These are phyloP conservation scores for Fusarium domesticum DNA, from an alignment of 2,329 filamentous ascomycete genomes.

Conservation along the genomic window DNA sequence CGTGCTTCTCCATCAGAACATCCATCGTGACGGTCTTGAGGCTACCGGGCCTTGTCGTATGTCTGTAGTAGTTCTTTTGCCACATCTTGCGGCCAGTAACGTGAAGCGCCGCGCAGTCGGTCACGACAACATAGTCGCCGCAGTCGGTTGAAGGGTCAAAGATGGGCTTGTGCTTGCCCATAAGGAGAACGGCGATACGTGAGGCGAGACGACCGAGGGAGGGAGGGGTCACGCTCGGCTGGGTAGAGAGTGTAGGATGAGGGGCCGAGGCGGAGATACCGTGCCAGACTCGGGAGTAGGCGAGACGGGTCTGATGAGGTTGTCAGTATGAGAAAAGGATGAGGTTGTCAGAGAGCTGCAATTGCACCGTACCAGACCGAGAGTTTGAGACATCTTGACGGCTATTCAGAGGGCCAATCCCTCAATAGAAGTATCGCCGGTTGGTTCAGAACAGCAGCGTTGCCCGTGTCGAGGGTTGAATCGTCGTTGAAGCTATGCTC, in stretches of 20 bases:
- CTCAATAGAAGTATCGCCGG: slow-evolving; percentile 10
- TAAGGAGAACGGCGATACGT: slow-evolving; percentile 79
- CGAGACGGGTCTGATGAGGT: slow-evolving; percentile 73
- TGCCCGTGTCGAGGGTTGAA: slow-evolving; percentile 9
- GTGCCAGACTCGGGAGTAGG: slow-evolving; percentile 96
- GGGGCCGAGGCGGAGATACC: slow-evolving; percentile 69
- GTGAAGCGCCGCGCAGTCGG: slow-evolving; percentile 81
- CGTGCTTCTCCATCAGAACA: slow-evolving; percentile 87
- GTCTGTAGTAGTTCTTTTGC: slow-evolving; percentile 94
- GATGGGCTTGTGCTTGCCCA: slow-evolving; percentile 99
- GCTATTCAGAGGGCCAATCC: slow-evolving; percentile 16
- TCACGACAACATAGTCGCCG: slow-evolving; percentile 97
- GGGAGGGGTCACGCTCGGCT: slow-evolving; percentile 60
- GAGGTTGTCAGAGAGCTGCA: slow-evolving; percentile 5
- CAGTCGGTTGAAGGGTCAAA: slow-evolving; percentile 97
- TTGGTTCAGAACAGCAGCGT: slow-evolving; percentile 10
- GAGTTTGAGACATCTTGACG: slow-evolving; percentile 70
- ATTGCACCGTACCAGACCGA: slow-evolving; percentile 61
- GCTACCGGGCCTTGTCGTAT: slow-evolving; percentile 85
- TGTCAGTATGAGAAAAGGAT: slow-evolving; percentile 11
- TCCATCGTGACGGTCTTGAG: slow-evolving; percentile 93
- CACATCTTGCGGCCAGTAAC: slow-evolving; percentile 88
- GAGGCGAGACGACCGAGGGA: slow-evolving; percentile 88
- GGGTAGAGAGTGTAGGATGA: slow-evolving; percentile 59
- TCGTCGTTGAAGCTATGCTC: slow-evolving; percentile 20